Evolutionary conservation across 176 grass and related monocot species (phyloP).

Genomic region (Cocos nucifera): DNA sequence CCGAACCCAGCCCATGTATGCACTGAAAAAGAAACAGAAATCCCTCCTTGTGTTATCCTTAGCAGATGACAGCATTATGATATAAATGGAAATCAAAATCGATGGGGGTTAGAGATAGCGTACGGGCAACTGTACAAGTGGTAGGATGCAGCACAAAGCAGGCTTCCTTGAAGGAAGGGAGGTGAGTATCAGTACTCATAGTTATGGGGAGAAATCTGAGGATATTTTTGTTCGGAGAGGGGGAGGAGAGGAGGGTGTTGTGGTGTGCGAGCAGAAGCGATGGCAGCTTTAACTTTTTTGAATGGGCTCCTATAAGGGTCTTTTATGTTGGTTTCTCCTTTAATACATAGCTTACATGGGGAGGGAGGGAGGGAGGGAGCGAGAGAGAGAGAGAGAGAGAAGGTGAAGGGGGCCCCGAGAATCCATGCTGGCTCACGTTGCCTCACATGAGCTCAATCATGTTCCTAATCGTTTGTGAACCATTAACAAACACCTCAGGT

Average conservation of each 20-base stretch:
- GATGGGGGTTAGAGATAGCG: background rate
- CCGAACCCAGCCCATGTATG: background rate
- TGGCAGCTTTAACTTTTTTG: no score
- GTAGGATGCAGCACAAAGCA: no score
- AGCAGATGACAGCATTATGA: background rate
- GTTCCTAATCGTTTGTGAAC: background rate
- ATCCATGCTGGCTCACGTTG: slow-evolving; percentile 38
- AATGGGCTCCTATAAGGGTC: no score
- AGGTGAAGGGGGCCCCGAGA: background rate
- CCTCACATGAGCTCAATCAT: slow-evolving; percentile 64
- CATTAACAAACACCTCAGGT: background rate
- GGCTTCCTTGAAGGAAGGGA: no score
- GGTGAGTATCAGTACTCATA: no score
- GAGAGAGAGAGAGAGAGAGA: background rate
- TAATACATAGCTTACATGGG: background rate
- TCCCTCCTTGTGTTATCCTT: background rate
- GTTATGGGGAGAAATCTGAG: no score
- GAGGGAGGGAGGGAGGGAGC: background rate
- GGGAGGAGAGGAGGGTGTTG: no score
- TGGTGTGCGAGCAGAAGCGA: no score
- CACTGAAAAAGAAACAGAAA: background rate
- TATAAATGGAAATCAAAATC: background rate
- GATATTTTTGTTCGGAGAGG: no score
- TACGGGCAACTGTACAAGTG: no score
- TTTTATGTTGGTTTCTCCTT: no score